Evolutionary conservation across 2,329 filamentous ascomycete genomes (phyloP).

Genomic region (Ascochyta fabae): DNA sequence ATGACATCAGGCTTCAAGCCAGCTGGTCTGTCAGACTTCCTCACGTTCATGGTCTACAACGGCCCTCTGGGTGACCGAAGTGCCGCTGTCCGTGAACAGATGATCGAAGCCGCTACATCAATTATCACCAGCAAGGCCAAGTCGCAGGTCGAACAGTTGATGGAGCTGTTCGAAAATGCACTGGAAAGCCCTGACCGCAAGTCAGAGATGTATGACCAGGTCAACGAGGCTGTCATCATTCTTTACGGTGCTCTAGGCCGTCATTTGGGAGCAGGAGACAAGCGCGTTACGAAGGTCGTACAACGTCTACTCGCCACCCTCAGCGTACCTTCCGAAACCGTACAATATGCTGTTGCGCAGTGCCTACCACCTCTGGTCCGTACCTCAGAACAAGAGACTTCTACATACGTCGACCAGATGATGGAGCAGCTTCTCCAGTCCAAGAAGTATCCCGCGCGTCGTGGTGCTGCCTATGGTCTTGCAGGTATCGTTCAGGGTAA

Average conservation of each 20-base stretch:
- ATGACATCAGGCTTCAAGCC: constrained; percentile 74
- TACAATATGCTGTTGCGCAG: constrained; percentile 94
- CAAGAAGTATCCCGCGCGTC: constrained; percentile 90
- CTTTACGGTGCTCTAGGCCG: constrained; percentile 93
- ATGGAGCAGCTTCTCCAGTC: constrained; percentile 82
- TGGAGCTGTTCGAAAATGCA: constrained; percentile 88
- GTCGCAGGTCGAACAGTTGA: constrained; percentile 82
- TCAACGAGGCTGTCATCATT: constrained; percentile 97
- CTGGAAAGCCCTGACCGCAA: constrained; percentile 85
- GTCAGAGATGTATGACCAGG: constrained; percentile 80
- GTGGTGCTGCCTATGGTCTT: constrained; percentile 93
- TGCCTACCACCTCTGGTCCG: constrained; percentile 91
- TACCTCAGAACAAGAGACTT: constrained; percentile 77
- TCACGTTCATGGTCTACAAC: constrained; percentile 83
- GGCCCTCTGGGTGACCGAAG: constrained; percentile 88
- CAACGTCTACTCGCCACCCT: constrained; percentile 84
- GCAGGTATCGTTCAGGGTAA: constrained; percentile 89
- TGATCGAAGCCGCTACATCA: constrained; percentile 86
- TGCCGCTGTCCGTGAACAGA: constrained; percentile 78
- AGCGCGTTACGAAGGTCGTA: constrained; percentile 86
- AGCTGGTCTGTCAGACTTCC: constrained; percentile 74
- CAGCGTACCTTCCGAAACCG: constrained; percentile 92
- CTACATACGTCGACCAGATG: constrained; percentile 80
- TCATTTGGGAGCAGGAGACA: constrained; percentile 84
- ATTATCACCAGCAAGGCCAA: constrained; percentile 84